Evolutionary conservation across 345 rosid genomes (phyloP), one percentile per base, ranked within the genome.

Genomic region (Punica granatum): DNA sequence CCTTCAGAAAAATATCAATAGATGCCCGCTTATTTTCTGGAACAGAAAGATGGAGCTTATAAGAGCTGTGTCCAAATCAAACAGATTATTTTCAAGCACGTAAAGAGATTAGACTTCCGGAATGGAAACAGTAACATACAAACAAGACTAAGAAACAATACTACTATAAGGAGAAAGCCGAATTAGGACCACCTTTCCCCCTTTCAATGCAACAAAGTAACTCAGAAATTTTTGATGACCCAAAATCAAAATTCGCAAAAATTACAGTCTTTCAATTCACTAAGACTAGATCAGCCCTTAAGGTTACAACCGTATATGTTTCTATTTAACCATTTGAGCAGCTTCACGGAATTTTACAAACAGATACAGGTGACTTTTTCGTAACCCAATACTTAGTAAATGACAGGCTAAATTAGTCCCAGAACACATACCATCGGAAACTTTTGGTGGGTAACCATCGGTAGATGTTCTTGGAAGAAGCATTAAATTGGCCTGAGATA

Each of bases 1-100:
- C 99, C 86, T 87, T 92, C 83, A 95, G 79, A 84, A 95, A 92
- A 79, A 90, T 85, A 72, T 95, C 99, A 69, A 95, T 65, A 0
- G 98, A 82, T 39, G 96, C 88, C 73, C 93, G 82, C 86, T 95
- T 85, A 82, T 83, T 88, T 73, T 92, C 99, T 95, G 74, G 37
- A 63, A 76, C 64, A 67, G 37, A 73, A 71, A 66, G 72, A 37
- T 25, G 39, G 36, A 42, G 62, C n/a, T 36, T 60, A 42, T 12
- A 23, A 59, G 49, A 19, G 54, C 26, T 62, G 36, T 31, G 58
- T 49, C 34, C 21, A 69, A 46, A 13, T n/a, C 58, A 71, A 26
- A 69, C 48, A 60, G 32, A 61, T 14, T 21, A 28, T 58, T 42
- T 41, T 53, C 39, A 6, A 31, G 60, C 69, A 34, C 23, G 39